A percentile compares a stretch with the other conserved stretches of the same genome.
phyloP scores from a whole-genome alignment of 2,329 filamentous ascomycete species.

The Trichoderma sp. region DNA sequence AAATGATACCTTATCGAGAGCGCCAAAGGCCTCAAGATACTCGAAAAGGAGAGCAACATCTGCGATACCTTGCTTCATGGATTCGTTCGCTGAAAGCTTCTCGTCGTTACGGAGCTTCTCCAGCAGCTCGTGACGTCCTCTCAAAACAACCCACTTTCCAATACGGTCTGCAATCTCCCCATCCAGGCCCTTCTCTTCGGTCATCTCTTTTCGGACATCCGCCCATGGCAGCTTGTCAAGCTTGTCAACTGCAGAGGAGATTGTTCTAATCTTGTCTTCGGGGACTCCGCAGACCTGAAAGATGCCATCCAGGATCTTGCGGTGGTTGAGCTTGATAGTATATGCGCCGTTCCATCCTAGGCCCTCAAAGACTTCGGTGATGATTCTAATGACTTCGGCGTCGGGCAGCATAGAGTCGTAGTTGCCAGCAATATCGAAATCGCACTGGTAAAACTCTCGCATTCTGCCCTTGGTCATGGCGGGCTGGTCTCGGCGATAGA shows the following conservation, averaged over 20 bases:
- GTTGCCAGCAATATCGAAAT: constrained; percentile 88
- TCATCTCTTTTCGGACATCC: constrained; percentile 91
- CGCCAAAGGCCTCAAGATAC: constrained; percentile 77
- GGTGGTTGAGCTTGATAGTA: constrained; percentile 92
- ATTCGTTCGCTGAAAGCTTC: constrained; percentile 67
- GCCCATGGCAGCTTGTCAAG: constrained; percentile 90
- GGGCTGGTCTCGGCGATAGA: constrained; percentile 54
- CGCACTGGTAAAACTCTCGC: constrained; percentile 96
- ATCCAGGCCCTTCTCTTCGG: constrained; percentile 82
- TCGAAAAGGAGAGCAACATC: constrained; percentile 80
- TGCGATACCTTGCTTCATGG: constrained; percentile 75
- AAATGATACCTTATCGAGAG: constrained; percentile 76
- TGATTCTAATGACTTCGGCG: constrained; percentile 82
- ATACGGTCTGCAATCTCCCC: constrained; percentile 81
- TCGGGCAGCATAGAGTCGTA: constrained; percentile 93
- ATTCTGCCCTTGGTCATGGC: constrained; percentile 87
- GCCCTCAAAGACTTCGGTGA: constrained; percentile 80
- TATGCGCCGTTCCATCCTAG: constrained; percentile 73
- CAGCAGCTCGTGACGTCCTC: constrained; percentile 74
- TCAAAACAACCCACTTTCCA: constrained; percentile 78
- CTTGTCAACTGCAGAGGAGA: constrained; percentile 93
- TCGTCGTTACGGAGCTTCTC: constrained; percentile 68
- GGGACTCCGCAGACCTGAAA: constrained; percentile 92
- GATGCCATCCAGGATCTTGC: constrained; percentile 89
- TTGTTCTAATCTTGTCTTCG: constrained; percentile 80